These are phyloP conservation scores for Pythium grandisporangium DNA, from an alignment of 352 stramenopile species.

Conservation along the genomic window DNA sequence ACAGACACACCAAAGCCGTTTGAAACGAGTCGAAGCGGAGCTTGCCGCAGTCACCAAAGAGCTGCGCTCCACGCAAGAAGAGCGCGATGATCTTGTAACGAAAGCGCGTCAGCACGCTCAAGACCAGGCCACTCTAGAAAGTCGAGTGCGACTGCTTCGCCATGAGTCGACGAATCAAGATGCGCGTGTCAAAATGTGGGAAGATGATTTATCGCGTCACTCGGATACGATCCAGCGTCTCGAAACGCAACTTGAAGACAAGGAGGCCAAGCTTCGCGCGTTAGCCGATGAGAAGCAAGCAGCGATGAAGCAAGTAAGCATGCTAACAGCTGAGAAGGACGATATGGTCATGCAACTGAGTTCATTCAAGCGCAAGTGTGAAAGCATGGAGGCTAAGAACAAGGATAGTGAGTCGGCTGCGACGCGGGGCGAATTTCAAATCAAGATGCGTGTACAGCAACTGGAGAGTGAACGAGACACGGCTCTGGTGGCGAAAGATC, in stretches of 20 bases:
- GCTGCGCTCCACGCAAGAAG: slow-evolving; percentile 12
- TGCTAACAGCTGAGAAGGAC: slow-evolving; percentile 6
- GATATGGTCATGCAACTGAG: slow-evolving; percentile 6
- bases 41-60: slow-evolving; percentile 13
- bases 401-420: slow-evolving; percentile 11
- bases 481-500: slow-evolving; percentile 4
- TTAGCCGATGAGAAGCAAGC: slow-evolving; percentile 12
- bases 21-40: slow-evolving; percentile 24
- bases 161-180: slow-evolving; percentile 20
- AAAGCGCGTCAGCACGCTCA: slow-evolving; percentile 13
- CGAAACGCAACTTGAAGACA: slow-evolving; percentile 11
- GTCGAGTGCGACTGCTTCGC: slow-evolving; percentile 13
- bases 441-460: slow-evolving; percentile 15
- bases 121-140: slow-evolving; percentile 17
- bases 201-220: slow-evolving; percentile 14
- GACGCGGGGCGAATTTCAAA: slow-evolving; percentile 11
- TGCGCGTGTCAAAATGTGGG: slow-evolving; percentile 8
- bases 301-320: slow-evolving; percentile 6
- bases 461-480: slow-evolving; percentile 16
- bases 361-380: slow-evolving; percentile 9
- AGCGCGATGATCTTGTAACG: slow-evolving; percentile 14
- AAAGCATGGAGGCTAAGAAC: slow-evolving; percentile 8
- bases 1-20: slow-evolving; percentile 19
- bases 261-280: slow-evolving; percentile 5
- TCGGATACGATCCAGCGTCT: slow-evolving; percentile 9